Evolutionary conservation across 139 green algal genomes (phyloP).

Genomic region (Ettlia oleoabundans): DNA sequence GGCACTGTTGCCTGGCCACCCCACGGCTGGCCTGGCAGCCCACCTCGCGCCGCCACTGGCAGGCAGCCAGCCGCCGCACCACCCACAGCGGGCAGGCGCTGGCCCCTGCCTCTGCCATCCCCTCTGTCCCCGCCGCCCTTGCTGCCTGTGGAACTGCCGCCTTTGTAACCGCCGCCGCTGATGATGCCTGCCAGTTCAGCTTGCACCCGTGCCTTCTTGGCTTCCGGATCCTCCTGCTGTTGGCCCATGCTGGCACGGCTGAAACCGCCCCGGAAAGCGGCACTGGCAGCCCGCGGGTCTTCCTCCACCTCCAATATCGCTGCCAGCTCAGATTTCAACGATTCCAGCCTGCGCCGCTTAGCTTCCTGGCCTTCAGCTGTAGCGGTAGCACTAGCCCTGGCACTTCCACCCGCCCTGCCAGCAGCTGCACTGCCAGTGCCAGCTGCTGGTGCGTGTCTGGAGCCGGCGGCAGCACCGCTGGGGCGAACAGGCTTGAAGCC

Average conservation of each 20-base stretch:
- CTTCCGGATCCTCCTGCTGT: background rate
- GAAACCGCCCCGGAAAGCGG: background rate
- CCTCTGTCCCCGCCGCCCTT: background rate
- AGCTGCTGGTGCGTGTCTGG: background rate
- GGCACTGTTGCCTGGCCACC: background rate
- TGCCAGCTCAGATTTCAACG: background rate
- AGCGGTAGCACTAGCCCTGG: background rate
- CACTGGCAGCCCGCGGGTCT: background rate
- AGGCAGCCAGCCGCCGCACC: too few species aligned
- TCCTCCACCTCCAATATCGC: background rate
- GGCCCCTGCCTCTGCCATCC: too few species aligned
- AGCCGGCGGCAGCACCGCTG: background rate
- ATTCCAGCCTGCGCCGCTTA: background rate
- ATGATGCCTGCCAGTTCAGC: background rate
- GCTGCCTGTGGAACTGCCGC: background rate
- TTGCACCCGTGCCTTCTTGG: background rate
- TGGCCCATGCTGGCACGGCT: background rate
- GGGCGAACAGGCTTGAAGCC: constrained; percentile 19
- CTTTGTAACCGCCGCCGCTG: background rate
- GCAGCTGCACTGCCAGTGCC: background rate
- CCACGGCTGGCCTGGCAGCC: background rate
- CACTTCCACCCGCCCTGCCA: background rate
- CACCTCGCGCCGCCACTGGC: background rate
- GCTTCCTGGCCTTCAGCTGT: background rate
- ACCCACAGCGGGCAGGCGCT: too few species aligned